These are phyloP conservation scores for Flammula alnicola DNA, from an alignment of 1,284 basidiomycete species.

Conservation along the genomic window DNA sequence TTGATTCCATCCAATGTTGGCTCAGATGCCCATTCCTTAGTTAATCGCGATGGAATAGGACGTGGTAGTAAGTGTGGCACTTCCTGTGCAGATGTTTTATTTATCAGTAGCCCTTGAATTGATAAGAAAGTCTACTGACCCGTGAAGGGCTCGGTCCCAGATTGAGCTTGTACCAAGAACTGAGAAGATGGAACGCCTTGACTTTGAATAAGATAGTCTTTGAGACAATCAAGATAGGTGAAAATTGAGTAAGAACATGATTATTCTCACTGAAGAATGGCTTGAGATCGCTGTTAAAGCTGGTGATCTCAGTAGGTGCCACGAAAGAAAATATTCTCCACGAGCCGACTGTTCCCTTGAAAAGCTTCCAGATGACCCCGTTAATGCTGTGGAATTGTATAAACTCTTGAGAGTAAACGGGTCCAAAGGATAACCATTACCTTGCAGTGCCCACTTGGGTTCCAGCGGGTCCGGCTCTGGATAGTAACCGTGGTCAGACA, in stretches of 20 bases:
- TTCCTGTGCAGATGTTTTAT: conserved; percentile 26
- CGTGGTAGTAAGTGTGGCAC: conserved; percentile 35
- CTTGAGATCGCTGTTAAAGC: conserved; percentile 39
- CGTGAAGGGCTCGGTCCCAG: conserved; percentile 38
- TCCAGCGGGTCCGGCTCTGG: conserved; percentile 37
- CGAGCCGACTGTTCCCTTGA: conserved; percentile 38
- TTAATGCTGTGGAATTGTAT: conserved; percentile 31
- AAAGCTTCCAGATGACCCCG: conserved; percentile 43
- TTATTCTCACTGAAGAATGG: conserved; percentile 39
- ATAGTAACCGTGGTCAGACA: neutral
- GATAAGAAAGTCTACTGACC: too few species aligned
- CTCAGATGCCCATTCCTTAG: conserved; percentile 11
- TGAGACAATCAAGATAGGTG: neutral
- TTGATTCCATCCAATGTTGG: neutral
- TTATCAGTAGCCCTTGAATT: too few species aligned
- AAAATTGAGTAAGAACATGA: neutral
- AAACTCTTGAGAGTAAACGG: neutral
- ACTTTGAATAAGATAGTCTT: conserved; percentile 32
- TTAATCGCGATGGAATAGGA: conserved; percentile 36
- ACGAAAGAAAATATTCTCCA: conserved; percentile 45
- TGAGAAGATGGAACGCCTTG: conserved; percentile 37
- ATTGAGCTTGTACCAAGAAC: conserved; percentile 30
- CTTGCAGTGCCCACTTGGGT: conserved; percentile 38
- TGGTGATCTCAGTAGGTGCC: conserved; percentile 38
- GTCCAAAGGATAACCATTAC: conserved; percentile 26